These are phyloP conservation scores for Arxiozyma heterogenica DNA, from an alignment of 1,139 yeast genomes.

Conservation along the genomic window DNA sequence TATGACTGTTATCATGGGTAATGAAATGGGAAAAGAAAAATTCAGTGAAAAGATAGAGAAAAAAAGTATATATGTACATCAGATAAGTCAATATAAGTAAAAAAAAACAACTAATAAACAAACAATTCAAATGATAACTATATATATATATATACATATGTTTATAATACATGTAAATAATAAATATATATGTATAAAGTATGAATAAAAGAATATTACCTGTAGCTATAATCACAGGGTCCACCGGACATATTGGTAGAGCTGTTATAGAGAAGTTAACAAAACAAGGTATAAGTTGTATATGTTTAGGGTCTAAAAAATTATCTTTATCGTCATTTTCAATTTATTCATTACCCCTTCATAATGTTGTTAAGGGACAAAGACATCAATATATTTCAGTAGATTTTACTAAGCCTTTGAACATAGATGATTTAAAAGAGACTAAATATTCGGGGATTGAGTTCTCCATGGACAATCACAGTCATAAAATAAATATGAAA, in stretches of 20 bases:
- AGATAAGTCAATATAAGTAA: not conserved
- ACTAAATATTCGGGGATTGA: not conserved
- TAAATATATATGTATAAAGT: too few species aligned
- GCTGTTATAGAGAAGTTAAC: constrained; percentile 56
- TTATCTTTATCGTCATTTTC: constrained; percentile 11
- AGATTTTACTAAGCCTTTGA: constrained; percentile 37
- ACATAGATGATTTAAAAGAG: not conserved
- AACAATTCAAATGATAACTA: not conserved
- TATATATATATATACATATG: too few species aligned
- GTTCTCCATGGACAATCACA: not conserved
- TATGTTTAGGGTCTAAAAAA: constrained; percentile 51
- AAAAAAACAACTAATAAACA: not conserved
- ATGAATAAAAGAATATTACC: constrained; percentile 8
- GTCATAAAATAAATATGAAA: too few species aligned
- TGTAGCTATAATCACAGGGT: constrained; percentile 69
- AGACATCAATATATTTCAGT: constrained; percentile 42
- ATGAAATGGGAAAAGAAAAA: not conserved
- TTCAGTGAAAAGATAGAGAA: not conserved
- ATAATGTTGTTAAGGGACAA: not conserved
- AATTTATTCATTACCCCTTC: not conserved
- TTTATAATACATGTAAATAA: not conserved
- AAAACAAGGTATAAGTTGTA: constrained; percentile 49
- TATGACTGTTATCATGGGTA: not conserved
- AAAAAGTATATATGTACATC: not conserved
- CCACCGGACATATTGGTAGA: constrained; percentile 74